A percentile compares a stretch with the other conserved stretches of the same genome.
phyloP scores from a whole-genome alignment of 495 filamentous ascomycete genomes.

The Aspergillus egyptiacus region DNA sequence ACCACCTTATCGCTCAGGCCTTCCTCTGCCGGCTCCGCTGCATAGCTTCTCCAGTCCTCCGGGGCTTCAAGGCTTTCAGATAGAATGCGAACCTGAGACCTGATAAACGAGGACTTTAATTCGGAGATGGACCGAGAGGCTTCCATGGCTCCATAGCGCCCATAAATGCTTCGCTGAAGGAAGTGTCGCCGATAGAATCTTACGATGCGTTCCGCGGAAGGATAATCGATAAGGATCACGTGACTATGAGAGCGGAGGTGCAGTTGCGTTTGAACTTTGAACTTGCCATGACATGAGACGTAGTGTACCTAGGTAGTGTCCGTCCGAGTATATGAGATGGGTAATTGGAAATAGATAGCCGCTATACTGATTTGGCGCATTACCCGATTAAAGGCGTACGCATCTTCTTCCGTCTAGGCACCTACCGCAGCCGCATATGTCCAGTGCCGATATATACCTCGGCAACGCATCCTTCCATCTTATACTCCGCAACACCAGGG shows the following conservation, averaged over 20 bases:
- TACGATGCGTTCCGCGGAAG: constrained; percentile 1
- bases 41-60: constrained; percentile 50
- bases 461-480: constrained; percentile 20
- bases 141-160: constrained; percentile 35
- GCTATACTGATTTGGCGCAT: background rate
- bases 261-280: too few relatives aligned
- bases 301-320: background rate
- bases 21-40: constrained; percentile 37
- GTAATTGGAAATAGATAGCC: background rate
- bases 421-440: background rate
- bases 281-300: background rate
- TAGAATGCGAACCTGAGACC: constrained; percentile 56
- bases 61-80: constrained; percentile 51
- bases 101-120: constrained; percentile 59
- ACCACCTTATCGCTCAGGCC: constrained; percentile 49
- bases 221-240: constrained; percentile 24
- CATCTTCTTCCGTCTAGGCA: constrained; percentile 9
- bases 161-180: constrained; percentile 2
- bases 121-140: constrained; percentile 48
- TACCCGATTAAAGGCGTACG: background rate
- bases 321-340: background rate
- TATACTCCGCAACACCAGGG: constrained; percentile 14
- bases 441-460: constrained; percentile 18
- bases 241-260: too few relatives aligned
- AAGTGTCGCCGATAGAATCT: background rate